Base-by-base conservation (phyloP, 192 early-diverging fungal species). In the Ambispora gerdemannii region DNA sequence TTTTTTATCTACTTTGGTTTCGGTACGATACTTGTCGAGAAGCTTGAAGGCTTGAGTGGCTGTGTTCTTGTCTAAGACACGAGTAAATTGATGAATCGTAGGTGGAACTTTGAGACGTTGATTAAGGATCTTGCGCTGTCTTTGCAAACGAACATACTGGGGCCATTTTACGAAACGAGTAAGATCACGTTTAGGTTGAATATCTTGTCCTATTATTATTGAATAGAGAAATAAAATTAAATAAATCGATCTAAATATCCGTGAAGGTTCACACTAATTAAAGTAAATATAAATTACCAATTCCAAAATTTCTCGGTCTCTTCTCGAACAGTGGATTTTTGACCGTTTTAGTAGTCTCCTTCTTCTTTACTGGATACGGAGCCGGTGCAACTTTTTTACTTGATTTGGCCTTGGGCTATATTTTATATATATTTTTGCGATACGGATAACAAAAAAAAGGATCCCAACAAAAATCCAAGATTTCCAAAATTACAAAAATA, bases 101-200 rank as follows among this genome's bases (percentile, higher is more conserved):
- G 97, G 97, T 71, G 97, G 97, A 38, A 99, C 97, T 93, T 98
- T 98, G 74, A 99, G 87, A 83, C 97, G 94, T 88, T 94, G 92
- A 77, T 91, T 87, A 68, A 99, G 87, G 84, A 99, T 94, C 84
- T 91, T 90, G 83, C 91, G 91, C 84, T 99, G 97, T 80, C 97
- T 92, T 87, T 99, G 97, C 71, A 98, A 93, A 71, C 93, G 94
- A 74, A 99, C 90, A 82, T 99, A 99, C 76, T 95, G 88, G 77
- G 97, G 97, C 97, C 96, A 98, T 84, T 96, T 96, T 79, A 95
- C 91, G 82, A 93, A 99, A 84, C 96, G 93, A 72, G 92, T 88
- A 52, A 99, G 84, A 84, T 99, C 91, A 79, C 90, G 89, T 77
- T 86, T 87, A 76, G 96, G 97, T 87, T 96, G 96, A 82, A 99